phyloP scores from a whole-genome alignment of 2,329 filamentous ascomycete genomes.

The Xylariaceae sp. region DNA sequence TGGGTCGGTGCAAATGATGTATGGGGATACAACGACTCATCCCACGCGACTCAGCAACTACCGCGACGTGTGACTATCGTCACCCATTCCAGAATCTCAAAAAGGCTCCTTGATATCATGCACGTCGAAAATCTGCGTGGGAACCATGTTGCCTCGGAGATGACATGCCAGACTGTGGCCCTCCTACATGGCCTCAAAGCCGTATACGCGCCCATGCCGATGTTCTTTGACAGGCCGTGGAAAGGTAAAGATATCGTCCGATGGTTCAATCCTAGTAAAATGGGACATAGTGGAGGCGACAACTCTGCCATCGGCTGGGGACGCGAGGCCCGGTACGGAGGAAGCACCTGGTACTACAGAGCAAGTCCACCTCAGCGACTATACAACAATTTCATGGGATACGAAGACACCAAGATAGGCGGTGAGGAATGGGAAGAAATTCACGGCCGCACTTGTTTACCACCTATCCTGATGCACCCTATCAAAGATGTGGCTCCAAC shows the following conservation, averaged over 20 bases:
- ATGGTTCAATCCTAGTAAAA: conserved; percentile 58
- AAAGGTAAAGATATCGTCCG: conserved; percentile 47
- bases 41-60: conserved; percentile 50
- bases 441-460: conserved; percentile 55
- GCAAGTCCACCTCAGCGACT: conserved; percentile 54
- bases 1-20: conserved; percentile 69
- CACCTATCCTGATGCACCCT: conserved; percentile 56
- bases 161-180: conserved; percentile 70
- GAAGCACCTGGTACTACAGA: conserved; percentile 59
- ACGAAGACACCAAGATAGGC: conserved; percentile 51
- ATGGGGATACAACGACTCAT: conserved; percentile 58
- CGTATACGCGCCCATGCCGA: conserved; percentile 72
- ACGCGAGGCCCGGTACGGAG: conserved; percentile 52
- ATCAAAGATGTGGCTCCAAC: conserved; percentile 56
- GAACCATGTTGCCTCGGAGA: conserved; percentile 74
- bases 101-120: conserved; percentile 69
- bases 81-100: conserved; percentile 70
- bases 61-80: conserved; percentile 74
- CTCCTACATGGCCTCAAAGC: conserved; percentile 76
- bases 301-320: conserved; percentile 58
- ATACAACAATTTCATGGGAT: conserved; percentile 62
- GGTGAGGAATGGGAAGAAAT: conserved; percentile 53
- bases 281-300: conserved; percentile 50
- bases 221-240: conserved; percentile 76
- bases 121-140: conserved; percentile 70